These are phyloP conservation scores for Colletotrichum sp. DNA, from an alignment of 2,329 filamentous ascomycete genomes.

Conservation along the genomic window DNA sequence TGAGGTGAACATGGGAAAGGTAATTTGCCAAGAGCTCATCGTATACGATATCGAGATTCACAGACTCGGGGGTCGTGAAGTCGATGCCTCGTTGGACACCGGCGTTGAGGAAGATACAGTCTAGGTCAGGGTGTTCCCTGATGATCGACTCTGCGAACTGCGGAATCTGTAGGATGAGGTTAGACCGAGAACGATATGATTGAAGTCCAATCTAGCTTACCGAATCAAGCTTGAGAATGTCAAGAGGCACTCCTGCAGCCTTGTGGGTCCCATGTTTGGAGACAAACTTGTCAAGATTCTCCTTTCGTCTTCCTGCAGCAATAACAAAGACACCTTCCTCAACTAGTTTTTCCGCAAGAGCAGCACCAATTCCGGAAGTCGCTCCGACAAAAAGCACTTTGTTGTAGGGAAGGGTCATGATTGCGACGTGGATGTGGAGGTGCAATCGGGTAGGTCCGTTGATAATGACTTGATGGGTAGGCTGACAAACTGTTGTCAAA, in stretches of 20 bases:
- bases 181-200: background rate
- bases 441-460: background rate
- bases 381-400: slow-evolving; percentile 54
- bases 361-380: slow-evolving; percentile 30
- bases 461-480: background rate
- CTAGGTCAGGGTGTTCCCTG: slow-evolving; percentile 50
- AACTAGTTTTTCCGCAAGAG: slow-evolving; percentile 42
- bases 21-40: slow-evolving; percentile 31
- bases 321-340: slow-evolving; percentile 47
- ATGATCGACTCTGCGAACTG: slow-evolving; percentile 23
- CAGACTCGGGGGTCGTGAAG: slow-evolving; percentile 33
- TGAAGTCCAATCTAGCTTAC: background rate
- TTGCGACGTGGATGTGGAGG: background rate
- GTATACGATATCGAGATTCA: slow-evolving; percentile 33
- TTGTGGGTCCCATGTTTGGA: slow-evolving; percentile 44
- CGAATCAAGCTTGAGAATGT: background rate
- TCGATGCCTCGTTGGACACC: slow-evolving; percentile 54
- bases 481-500: background rate
- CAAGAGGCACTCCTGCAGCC: slow-evolving; percentile 26
- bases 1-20: slow-evolving; percentile 29
- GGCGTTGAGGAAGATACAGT: slow-evolving; percentile 61
- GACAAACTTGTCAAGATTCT: slow-evolving; percentile 53
- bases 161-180: background rate
- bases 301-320: slow-evolving; percentile 50
- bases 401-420: slow-evolving; percentile 58